Evolutionary conservation across 2,329 filamentous ascomycete species (phyloP).

Genomic region (Colletotrichum tropicale): DNA sequence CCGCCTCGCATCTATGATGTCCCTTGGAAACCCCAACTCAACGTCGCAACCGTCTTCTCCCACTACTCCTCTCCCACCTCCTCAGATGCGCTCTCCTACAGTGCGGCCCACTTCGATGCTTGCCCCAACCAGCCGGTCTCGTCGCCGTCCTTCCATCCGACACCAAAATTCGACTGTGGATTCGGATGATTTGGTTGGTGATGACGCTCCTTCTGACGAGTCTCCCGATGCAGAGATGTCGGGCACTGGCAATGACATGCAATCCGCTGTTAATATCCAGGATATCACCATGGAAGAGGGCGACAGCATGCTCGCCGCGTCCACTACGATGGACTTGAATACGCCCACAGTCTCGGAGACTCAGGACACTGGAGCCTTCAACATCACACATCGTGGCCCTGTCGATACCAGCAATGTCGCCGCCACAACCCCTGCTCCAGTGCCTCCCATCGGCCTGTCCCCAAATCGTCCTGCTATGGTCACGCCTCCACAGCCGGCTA

Average conservation of each 20-base stretch:
- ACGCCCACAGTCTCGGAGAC: constrained; percentile 82
- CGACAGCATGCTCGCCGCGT: constrained; percentile 76
- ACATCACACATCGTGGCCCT: constrained; percentile 85
- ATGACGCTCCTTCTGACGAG: constrained; percentile 81
- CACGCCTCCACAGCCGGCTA: constrained; percentile 75
- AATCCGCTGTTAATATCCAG: constrained; percentile 83
- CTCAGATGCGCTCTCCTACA: constrained; percentile 63
- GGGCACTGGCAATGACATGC: constrained; percentile 74
- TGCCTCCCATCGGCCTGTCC: constrained; percentile 74
- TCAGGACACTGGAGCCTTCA: constrained; percentile 90
- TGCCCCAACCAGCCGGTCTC: constrained; percentile 57
- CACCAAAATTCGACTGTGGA: constrained; percentile 93
- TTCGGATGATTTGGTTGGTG: constrained; percentile 82
- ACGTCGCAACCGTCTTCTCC: constrained; percentile 92
- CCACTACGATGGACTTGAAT: constrained; percentile 72
- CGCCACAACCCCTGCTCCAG: constrained; percentile 68
- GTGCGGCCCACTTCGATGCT: constrained; percentile 58
- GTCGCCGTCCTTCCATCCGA: constrained; percentile 82
- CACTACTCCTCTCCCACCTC: constrained; percentile 78
- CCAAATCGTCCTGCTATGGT: constrained; percentile 73
- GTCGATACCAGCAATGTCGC: constrained; percentile 87
- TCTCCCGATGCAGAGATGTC: constrained; percentile 79
- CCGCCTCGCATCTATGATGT: constrained; percentile 81
- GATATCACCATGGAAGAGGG: constrained; percentile 81
- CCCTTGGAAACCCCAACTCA: constrained; percentile 70